Evolutionary conservation across 495 filamentous ascomycete genomes (phyloP), one percentile per base, ranked within the genome.

Genomic region (Talaromyces trachyspermus): DNA sequence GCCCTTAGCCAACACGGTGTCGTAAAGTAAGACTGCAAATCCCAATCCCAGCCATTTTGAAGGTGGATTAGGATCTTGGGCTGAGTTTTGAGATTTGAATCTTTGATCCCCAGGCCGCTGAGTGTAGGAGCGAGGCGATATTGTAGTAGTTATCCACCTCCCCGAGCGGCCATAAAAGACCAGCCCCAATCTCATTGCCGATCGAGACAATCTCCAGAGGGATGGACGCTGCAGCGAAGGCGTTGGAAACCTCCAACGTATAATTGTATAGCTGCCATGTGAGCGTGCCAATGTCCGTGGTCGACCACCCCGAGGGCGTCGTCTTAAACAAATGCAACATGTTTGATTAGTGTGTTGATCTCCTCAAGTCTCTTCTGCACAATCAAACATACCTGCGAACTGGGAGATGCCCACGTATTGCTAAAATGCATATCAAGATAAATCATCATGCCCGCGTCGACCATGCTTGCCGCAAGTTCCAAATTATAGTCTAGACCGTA

Each of bases 401-500:
- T 58, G 19, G 69, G 71, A 54, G 73, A 71, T 0, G 70, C 70
- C 75, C 74, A 90, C 5, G 77, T 85, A 65, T 88, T 81, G 57
- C 75, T 80, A 49, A 78, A 79, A 63, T 88, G 83, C 47, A 89
- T 63, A 59, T 89, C 79, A 43, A 89, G 61, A 52, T 84, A 86
- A 10, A 87, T 71, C 0, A 63, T 66, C 44, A 87, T 64, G 0
- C 84, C 83, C 5, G 72, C 78, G n/a, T 71, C 75, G 52, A 80
- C 75, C 11, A 81, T 78, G 37, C 85, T 68, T 56, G 73, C 66
- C 11, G 78, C 86, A 11, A 89, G 70, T 48, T 76, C 59, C 53
- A 89, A 46, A 52, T 85, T 85, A 62, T 90, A 88, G 30, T 73
- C 76, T 10, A 87, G 59, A 55, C 83, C 75, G 57, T 87, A 88